Conservation (phyloP, 352 stramenopile genomes). For the Pythium vanterpoolii region DNA sequence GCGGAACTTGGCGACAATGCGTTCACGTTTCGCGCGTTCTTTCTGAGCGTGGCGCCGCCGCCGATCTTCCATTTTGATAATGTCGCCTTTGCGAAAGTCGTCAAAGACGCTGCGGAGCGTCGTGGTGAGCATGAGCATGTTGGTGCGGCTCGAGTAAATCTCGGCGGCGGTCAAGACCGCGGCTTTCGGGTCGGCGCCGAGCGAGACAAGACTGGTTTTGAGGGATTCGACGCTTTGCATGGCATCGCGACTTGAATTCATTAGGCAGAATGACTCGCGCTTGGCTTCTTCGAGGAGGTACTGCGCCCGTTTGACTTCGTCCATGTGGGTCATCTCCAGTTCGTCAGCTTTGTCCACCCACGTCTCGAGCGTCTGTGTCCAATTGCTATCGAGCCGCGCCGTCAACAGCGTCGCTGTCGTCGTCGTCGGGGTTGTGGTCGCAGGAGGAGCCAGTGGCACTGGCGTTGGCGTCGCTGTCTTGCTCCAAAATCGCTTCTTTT, state of each 20-base stretch:
- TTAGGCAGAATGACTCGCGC: slow-evolving; percentile 58
- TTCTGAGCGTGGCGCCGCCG: slow-evolving; percentile 54
- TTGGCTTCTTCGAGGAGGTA: slow-evolving; percentile 63
- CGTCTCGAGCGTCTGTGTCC: slow-evolving; percentile 50
- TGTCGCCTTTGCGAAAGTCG: slow-evolving; percentile 62
- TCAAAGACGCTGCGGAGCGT: slow-evolving; percentile 69
- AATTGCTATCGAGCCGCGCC: slow-evolving; percentile 9
- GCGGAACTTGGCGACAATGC: slow-evolving; percentile 60
- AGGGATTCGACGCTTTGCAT: slow-evolving; percentile 69
- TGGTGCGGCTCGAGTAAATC: slow-evolving; percentile 76
- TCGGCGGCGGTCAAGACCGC: slow-evolving; percentile 75
- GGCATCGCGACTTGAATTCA: slow-evolving; percentile 51
- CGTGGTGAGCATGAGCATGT: slow-evolving; percentile 70
- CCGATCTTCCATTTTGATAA: slow-evolving; percentile 77
- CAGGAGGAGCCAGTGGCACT: background rate
- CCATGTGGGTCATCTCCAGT: slow-evolving; percentile 66
- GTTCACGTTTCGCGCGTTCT: slow-evolving; percentile 54
- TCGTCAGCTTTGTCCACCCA: slow-evolving; percentile 64
- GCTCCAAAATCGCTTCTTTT: background rate
- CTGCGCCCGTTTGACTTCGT: slow-evolving; percentile 70
- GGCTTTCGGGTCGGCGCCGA: slow-evolving; percentile 58
- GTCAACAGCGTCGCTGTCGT: slow-evolving; percentile 25
- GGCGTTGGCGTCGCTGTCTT: background rate
- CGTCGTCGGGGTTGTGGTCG: background rate
- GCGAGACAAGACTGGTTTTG: slow-evolving; percentile 55